Base-by-base conservation (phyloP, 1,284 basidiomycete genomes). In the Apiotrichum porosum region DNA sequence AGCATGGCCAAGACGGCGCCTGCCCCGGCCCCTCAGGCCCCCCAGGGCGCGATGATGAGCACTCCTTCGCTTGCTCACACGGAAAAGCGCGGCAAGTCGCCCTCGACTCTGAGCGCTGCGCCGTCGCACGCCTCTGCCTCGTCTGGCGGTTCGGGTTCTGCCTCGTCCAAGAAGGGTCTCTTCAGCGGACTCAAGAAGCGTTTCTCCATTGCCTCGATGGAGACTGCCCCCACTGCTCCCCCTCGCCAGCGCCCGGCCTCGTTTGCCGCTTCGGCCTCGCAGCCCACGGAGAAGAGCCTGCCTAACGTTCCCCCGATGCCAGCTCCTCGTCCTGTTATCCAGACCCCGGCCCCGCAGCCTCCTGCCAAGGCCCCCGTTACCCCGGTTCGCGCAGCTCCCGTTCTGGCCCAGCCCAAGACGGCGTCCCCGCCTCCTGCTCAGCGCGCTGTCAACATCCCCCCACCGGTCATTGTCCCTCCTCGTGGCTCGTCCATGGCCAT, bases 131-230 rank as follows among this genome's bases (percentile, higher is more conserved):
- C 12, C 14, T n/a, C n/a, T n/a, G n/a, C n/a, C n/a, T n/a, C n/a
- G n/a, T n/a, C n/a, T n/a, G n/a, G n/a, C n/a, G n/a, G n/a, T n/a
- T 38, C 44, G 18, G 12, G 28, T 3, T 4, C 41, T 14, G 17
- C 40, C 21, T 23, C 39, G 35, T 30, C 36, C n/a, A 47, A 54
- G 47, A 41, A 30, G 38, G 49, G 52, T 3, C 37, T 54, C 32
- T 45, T 54, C 35, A 32, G 38, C 6, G 44, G 39, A 30, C 36
- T 54, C n/a, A 54, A 51, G 42, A 50, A 51, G 48, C 48, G 52
- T 22, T 54, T 54, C 45, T 54, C 52, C 14, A 42, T 54, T 30
- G 43, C 45, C 9, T 32, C 33, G 15, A 39, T 47, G 17, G 42
- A 51, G 42, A 13, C 37, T n/a, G 9, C 34, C 0, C 30, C 44